Evolutionary conservation across 2,329 filamentous ascomycete species (phyloP).

Genomic region (Epichloe sylvatica): DNA sequence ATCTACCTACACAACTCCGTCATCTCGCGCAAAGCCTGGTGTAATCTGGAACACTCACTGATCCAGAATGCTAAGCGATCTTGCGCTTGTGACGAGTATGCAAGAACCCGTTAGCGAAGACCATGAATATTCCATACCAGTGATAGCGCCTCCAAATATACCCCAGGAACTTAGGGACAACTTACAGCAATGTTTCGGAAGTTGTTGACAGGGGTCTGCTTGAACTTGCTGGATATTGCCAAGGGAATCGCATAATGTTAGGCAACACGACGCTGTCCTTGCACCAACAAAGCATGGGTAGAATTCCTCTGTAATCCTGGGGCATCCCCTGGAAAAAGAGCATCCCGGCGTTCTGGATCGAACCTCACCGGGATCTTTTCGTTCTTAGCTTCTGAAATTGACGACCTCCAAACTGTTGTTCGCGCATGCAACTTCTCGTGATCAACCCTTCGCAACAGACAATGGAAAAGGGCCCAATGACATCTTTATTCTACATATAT

Average conservation of each 20-base stretch:
- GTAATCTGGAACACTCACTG: neutral
- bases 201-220: neutral
- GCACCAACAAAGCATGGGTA: neutral
- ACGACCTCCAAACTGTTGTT: neutral
- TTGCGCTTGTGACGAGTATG: neutral
- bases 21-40: neutral
- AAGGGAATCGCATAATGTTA: neutral
- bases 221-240: neutral
- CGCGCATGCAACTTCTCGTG: no score
- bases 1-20: no score
- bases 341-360: neutral
- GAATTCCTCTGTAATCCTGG: neutral
- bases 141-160: neutral
- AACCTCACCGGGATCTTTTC: no score
- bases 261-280: neutral
- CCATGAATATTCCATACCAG: neutral
- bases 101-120: conserved; percentile 1
- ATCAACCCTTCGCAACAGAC: no score
- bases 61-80: neutral
- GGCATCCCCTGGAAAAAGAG: neutral
- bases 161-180: neutral
- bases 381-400: neutral
- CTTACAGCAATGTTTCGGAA: neutral
- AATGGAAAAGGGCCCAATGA: neutral
- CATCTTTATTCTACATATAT: neutral